phyloP scores from a whole-genome alignment of 345 rosid genomes.

The Brassica juncea region DNA sequence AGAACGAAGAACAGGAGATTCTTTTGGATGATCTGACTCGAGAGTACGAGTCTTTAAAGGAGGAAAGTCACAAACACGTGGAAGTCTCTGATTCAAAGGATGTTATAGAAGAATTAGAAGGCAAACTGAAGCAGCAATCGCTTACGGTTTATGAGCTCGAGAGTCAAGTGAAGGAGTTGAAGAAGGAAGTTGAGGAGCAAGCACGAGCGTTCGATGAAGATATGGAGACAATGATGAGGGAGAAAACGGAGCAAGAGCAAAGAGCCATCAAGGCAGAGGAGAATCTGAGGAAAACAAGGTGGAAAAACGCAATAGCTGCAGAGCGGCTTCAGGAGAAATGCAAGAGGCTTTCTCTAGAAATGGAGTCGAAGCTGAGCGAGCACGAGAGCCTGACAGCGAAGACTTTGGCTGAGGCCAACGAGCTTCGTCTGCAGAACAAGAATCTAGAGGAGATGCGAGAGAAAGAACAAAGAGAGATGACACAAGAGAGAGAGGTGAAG shows the following conservation, averaged over 20 bases:
- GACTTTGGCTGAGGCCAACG: slow-evolving; percentile 67
- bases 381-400: slow-evolving; percentile 62
- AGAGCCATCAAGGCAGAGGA: slow-evolving; percentile 93
- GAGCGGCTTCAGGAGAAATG: slow-evolving; percentile 89
- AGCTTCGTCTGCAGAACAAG: slow-evolving; percentile 56
- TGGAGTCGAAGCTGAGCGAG: slow-evolving; percentile 75
- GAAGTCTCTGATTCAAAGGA: slow-evolving; percentile 36
- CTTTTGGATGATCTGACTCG: slow-evolving; percentile 65
- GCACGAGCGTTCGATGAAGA: slow-evolving; percentile 69
- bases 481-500: slow-evolving; percentile 45
- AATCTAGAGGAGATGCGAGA: slow-evolving; percentile 69
- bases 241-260: slow-evolving; percentile 74
- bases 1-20: slow-evolving; percentile 69
- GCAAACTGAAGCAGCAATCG: slow-evolving; percentile 62
- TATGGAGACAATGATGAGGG: slow-evolving; percentile 56
- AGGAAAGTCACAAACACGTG: slow-evolving; percentile 53
- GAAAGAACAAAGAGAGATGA: slow-evolving; percentile 57
- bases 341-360: slow-evolving; percentile 68
- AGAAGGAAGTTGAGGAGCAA: slow-evolving; percentile 66
- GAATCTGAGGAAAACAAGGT: slow-evolving; percentile 65
- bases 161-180: slow-evolving; percentile 60
- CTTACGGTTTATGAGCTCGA: slow-evolving; percentile 61
- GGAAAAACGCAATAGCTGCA: slow-evolving; percentile 75
- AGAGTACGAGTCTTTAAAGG: slow-evolving; percentile 65
- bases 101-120: slow-evolving; percentile 60